Evolutionary conservation across 148 eudicot species (phyloP), one percentile per base, ranked within the genome.

Genomic region (Polygonum maritimum): DNA sequence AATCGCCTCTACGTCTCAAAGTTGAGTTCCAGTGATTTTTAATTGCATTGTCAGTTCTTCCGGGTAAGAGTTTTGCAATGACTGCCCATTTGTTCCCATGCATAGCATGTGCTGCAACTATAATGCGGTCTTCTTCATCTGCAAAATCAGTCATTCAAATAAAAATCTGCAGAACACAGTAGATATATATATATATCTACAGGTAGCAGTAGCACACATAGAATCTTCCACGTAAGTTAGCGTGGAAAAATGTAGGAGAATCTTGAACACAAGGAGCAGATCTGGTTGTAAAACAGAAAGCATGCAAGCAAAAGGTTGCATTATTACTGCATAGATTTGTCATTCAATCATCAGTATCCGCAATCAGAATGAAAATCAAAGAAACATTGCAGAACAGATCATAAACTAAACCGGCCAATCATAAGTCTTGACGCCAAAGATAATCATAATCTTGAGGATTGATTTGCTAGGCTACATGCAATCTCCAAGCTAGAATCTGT

Each of bases 1-100:
- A 73, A 36, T 70, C 88, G 77, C 40, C 65, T 78, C 84, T 89
- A 19, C 90, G 89, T 39, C 87, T 85, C 74, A 91, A 82, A 71
- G 90, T 89, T 77, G 98, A 88, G 80, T 93, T 93, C 98, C 98
- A 93, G 75, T 91, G 96, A 76, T 93, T 93, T 73, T 93, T 91
- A 79, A 93, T 90, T 75, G 96, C 88, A 74, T 93, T 93, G 71
- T 93, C 98, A 31, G 98, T 93, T 89, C 98, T 84, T 57, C 98
- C 98, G 1, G 90, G 90, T 54, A 93, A 80, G 76, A 89, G 87
- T 79, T 91, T 93, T 13, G 98, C 92, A 74, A 93, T 93, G 21
- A 76, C 60, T 5, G 98, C 90, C 98, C 98, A 93, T 85, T 84
- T 93, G 82, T 90, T 93, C 75, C 98, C 97, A 78, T 92, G 93